phyloP scores from a whole-genome alignment of 2,329 filamentous ascomycete genomes.

The Fusarium oxysporum region DNA sequence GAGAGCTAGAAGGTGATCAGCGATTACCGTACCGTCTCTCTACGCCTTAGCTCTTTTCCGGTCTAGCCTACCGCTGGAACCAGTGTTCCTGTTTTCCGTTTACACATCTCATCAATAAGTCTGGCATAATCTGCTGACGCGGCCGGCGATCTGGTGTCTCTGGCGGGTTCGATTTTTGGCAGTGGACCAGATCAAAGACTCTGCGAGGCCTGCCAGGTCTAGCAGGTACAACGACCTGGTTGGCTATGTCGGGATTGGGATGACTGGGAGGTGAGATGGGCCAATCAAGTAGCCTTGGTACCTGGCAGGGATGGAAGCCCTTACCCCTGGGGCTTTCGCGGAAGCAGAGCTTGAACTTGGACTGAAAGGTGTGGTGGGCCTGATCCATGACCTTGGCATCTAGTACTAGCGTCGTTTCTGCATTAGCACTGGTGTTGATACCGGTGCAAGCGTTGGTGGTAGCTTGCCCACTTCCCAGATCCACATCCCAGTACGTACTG shows the following conservation, averaged over 20 bases:
- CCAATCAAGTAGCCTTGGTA: slow-evolving; percentile 40
- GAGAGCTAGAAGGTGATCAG: slow-evolving; percentile 17
- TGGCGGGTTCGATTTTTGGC: slow-evolving; percentile 9
- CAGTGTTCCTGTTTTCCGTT: slow-evolving; percentile 17
- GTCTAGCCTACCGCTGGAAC: slow-evolving; percentile 27
- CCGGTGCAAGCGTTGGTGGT: slow-evolving; percentile 25
- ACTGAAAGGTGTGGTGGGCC: slow-evolving; percentile 35
- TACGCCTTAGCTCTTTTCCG: slow-evolving; percentile 11
- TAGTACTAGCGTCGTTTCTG: slow-evolving; percentile 27
- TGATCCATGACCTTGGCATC: neutral
- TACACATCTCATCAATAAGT: slow-evolving; percentile 5
- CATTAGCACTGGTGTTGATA: slow-evolving; percentile 35
- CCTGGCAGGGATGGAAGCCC: slow-evolving; percentile 39
- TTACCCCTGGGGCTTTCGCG: slow-evolving; percentile 18
- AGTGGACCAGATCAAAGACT: slow-evolving; percentile 7
- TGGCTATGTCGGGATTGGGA: slow-evolving; percentile 11
- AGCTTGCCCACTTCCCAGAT: slow-evolving; percentile 32
- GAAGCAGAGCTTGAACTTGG: slow-evolving; percentile 37
- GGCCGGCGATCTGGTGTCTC: slow-evolving; percentile 37
- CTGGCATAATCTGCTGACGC: slow-evolving; percentile 34
- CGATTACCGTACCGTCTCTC: slow-evolving; percentile 10
- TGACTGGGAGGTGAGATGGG: slow-evolving; percentile 3
- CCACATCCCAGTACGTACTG: slow-evolving; percentile 14
- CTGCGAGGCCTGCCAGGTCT: slow-evolving; percentile 14
- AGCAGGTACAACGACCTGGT: slow-evolving; percentile 15